Conservation (phyloP, 345 rosid species). For the Populus pruinosa region DNA sequence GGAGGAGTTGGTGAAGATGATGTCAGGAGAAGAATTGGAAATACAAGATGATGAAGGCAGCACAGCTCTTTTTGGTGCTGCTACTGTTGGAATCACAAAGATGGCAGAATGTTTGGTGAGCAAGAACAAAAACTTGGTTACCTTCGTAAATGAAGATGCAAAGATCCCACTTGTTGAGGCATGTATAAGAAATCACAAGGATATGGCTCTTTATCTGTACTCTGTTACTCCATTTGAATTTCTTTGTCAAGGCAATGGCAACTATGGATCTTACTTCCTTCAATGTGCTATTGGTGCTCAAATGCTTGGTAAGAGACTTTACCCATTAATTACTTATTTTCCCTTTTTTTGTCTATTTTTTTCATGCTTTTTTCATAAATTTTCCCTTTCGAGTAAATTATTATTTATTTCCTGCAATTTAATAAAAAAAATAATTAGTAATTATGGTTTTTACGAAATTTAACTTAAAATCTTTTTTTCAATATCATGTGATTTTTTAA, state of each 20-base stretch:
- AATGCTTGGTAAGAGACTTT: not conserved
- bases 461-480: no score
- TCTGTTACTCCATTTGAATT: not conserved
- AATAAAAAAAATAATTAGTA: no score
- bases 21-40: not conserved
- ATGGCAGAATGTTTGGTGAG: not conserved
- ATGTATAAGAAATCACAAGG: accelerated
- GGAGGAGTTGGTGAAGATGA: not conserved
- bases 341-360: no score
- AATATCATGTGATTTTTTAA: no score
- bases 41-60: not conserved
- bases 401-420: no score
- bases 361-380: no score
- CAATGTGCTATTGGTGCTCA: not conserved
- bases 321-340: no score
- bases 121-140: not conserved
- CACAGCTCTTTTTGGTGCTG: not conserved
- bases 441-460: no score
- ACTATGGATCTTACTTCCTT: not conserved
- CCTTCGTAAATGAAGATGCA: not conserved
- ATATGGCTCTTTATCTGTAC: not conserved
- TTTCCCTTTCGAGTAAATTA: no score
- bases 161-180: not conserved
- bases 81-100: not conserved
- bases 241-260: not conserved